Evolutionary conservation across 2,329 filamentous ascomycete genomes (phyloP), one percentile per base, ranked within the genome.

Genomic region (Colletotrichum endophyticum): DNA sequence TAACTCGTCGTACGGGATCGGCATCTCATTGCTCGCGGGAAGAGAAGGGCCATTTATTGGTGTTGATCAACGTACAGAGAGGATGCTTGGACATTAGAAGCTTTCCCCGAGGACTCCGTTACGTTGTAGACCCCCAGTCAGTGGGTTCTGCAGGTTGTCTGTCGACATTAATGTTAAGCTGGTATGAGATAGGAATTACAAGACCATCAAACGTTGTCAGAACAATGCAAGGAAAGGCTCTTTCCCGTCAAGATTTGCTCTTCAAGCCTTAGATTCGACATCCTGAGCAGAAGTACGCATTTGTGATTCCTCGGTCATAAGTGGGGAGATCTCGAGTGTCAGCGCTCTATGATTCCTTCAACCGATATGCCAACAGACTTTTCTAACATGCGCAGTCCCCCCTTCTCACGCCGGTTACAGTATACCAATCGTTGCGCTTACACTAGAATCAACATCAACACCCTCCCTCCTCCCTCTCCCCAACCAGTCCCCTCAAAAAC

Each of bases 61-160:
- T n/a, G 2, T n/a, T 11, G 5, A n/a, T 6, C 9, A 5, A 49
- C 39, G 8, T n/a, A 0, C 19, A 5, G 5, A n/a, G 39, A 2
- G 1, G 39, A 12, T 3, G 19, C 39, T 19, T 44, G 39, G 39
- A 9, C 19, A n/a, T n/a, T 44, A 0, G 9, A 44, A 11, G 5
- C 39, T 1, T n/a, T n/a, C 8, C 19, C 39, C 39, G 39, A 44
- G 1, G 5, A 0, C 4, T 6, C 39, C 19, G 8, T 44, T n/a
- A 0, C 16, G 1, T 0, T n/a, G 39, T 0, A n/a, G 39, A 4
- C 8, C 19, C 19, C 39, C 19, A n/a, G 9, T 5, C 8, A 44
- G 19, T 39, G 2, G 0, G 36, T 19, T 19, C 36, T 39, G 36
- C 8, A 39, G 0, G 16, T 9, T 19, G 34, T 19, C 8, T 19